These are phyloP conservation scores for Syncephalastrum monosporum DNA, from an alignment of 371 early-diverging fungal genomes.

Conservation along the genomic window DNA sequence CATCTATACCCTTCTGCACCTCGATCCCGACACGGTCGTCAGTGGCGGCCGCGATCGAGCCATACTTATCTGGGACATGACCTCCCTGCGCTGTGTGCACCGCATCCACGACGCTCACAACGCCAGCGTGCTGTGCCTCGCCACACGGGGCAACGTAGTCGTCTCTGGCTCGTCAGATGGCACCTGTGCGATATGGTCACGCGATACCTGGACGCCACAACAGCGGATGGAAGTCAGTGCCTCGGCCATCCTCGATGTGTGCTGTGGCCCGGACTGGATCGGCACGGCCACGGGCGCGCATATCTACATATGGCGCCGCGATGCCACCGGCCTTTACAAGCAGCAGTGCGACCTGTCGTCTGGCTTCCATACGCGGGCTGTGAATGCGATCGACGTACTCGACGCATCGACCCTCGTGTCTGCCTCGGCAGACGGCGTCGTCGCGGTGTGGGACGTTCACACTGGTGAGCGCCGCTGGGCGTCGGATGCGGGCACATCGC, in stretches of 20 bases:
- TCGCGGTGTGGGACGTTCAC: conserved; percentile 84
- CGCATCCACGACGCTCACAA: conserved; percentile 56
- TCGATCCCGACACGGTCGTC: conserved; percentile 56
- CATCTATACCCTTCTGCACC: conserved; percentile 88
- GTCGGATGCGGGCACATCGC: conserved; percentile 44
- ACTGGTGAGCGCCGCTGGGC: conserved; percentile 65
- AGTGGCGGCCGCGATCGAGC: conserved; percentile 93
- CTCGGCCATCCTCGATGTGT: conserved; percentile 10
- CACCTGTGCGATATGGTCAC: conserved; percentile 88
- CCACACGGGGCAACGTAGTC: conserved; percentile 65
- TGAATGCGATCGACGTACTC: conserved; percentile 80
- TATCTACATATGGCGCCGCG: conserved; percentile 39
- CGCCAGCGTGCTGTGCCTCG: conserved; percentile 87
- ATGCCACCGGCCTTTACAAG: conserved; percentile 46
- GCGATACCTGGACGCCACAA: conserved; percentile 41
- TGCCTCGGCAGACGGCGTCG: conserved; percentile 83
- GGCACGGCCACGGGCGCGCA: conserved; percentile 79
- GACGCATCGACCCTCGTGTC: conserved; percentile 68
- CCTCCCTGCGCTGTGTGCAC: conserved; percentile 3
- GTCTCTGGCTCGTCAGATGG: conserved; percentile 92
- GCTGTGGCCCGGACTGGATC: too few relatives aligned
- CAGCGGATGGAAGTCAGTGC: conserved; percentile 32
- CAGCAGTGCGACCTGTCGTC: too few relatives aligned
- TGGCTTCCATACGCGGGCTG: conserved; percentile 70
- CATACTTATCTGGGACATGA: conserved; percentile 78